phyloP scores from a whole-genome alignment of 768 basidiomycete species.

The Kwoniella newhampshirensis region DNA sequence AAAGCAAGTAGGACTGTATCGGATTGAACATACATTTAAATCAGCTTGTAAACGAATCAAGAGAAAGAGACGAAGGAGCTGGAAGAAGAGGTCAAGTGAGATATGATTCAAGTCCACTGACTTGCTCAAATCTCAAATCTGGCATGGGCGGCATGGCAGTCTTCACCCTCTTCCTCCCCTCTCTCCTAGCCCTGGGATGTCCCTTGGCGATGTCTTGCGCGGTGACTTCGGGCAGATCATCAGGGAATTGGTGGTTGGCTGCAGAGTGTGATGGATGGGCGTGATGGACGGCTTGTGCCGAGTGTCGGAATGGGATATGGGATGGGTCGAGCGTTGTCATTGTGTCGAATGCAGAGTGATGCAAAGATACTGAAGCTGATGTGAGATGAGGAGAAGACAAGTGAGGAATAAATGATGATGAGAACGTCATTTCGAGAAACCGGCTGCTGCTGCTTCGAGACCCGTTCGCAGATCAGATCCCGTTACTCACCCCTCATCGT shows the following conservation, averaged over 20 bases:
- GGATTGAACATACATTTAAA: too few relatives aligned
- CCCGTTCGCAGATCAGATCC: too few relatives aligned
- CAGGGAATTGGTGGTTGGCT: constrained; percentile 21
- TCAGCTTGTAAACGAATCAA: too few relatives aligned
- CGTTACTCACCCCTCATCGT: too few relatives aligned
- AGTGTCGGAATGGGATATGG: constrained; percentile 38
- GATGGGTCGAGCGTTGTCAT: constrained; percentile 52
- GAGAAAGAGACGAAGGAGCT: not conserved
- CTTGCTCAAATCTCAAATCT: constrained; percentile 52
- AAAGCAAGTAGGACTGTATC: constrained; percentile 49
- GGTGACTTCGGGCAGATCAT: constrained; percentile 13
- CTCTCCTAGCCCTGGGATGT: constrained; percentile 18
- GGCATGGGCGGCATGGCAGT: constrained; percentile 43
- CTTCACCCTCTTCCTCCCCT: constrained; percentile 35
- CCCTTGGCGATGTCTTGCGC: constrained; percentile 2
- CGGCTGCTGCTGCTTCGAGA: too few relatives aligned
- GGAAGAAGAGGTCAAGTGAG: too few relatives aligned
- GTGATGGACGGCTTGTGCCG: constrained; percentile 45
- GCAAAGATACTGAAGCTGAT: too few relatives aligned
- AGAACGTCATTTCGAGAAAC: too few relatives aligned
- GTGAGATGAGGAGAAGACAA: too few relatives aligned
- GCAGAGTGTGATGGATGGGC: constrained; percentile 8
- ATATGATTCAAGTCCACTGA: too few relatives aligned
- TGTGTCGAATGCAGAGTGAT: not conserved
- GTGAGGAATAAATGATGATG: too few relatives aligned